Base-by-base conservation (phyloP, 164 flowering plant species). In the Sextonia rubra region DNA sequence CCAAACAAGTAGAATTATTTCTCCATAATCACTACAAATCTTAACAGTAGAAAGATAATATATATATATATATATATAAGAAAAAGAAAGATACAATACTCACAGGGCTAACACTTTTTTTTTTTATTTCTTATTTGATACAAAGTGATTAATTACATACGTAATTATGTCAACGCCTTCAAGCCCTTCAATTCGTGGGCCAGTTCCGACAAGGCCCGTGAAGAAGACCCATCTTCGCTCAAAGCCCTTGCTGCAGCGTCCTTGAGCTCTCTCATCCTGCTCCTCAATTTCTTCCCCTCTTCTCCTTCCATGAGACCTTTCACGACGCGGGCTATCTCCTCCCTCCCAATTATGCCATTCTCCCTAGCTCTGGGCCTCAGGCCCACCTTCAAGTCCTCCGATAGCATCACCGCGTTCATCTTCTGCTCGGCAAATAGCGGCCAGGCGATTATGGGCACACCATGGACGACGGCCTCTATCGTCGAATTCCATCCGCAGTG, bases 401-500 rank as follows among this genome's bases (percentile, higher is more conserved):
- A 26, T 12, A 85, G 29, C 76, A 83, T 72, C 27, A 75, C 76
- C 0, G 83, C 83, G 29, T 83, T 85, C 88, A 82, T 78, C 14
- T 66, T 80, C 23, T 85, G 88, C 75, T 85, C 88, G 0, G 88
- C 83, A 29, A 60, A 83, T 3, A 85, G 77, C 2, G 88, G 88
- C 88, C 88, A 85, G 0, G 83, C 81, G 56, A 85, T 77, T 44
- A 85, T 48, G 0, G 88, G 88, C 26, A 83, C 77, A 0, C 88
- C 85, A 26, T 80, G 23, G 9, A 77, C 72, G 2, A 85, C 25
- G 12, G 82, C 77, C 69, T 85, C 88, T 0, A 85, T 77, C 18
- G 74, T 75, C 69, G 88, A 85, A 47, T 83, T 83, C 86, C 88
- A 85, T 8, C 88, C 86, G 11, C 86, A 82, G 52, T 85, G 88